Evolutionary conservation across 202 grass and related monocot genomes (phyloP).

Genomic region (Alloteropsis angusta): DNA sequence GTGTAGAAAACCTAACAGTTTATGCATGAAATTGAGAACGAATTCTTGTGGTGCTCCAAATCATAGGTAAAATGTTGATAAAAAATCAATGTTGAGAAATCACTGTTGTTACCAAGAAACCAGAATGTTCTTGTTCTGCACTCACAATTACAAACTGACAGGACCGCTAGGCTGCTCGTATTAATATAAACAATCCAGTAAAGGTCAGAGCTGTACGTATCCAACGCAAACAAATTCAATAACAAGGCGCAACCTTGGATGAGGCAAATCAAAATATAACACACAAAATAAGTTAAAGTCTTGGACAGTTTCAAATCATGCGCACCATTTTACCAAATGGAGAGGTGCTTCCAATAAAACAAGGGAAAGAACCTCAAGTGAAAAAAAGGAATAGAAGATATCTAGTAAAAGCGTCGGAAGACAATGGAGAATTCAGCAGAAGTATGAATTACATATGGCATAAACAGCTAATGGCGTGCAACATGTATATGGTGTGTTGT

Average conservation of each 20-base stretch:
- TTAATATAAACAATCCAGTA: background rate
- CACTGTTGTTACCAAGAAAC: background rate
- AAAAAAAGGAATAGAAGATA: background rate
- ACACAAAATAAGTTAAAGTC: background rate
- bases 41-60: background rate
- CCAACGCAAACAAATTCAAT: background rate
- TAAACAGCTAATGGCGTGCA: background rate
- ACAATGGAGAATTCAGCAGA: background rate
- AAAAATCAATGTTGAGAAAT: background rate
- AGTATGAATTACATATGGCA: background rate
- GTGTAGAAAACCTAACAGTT: background rate
- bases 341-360: background rate
- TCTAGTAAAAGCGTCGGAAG: background rate
- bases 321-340: background rate
- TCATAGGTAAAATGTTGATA: background rate
- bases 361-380: background rate
- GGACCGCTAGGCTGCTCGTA: background rate
- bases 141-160: background rate
- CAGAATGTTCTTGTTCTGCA: background rate
- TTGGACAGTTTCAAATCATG: background rate
- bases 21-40: background rate
- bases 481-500: background rate
- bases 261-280: background rate
- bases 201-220: background rate
- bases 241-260: background rate